phyloP scores from a whole-genome alignment of 169 alveolate species.

The Neospora caninum region DNA sequence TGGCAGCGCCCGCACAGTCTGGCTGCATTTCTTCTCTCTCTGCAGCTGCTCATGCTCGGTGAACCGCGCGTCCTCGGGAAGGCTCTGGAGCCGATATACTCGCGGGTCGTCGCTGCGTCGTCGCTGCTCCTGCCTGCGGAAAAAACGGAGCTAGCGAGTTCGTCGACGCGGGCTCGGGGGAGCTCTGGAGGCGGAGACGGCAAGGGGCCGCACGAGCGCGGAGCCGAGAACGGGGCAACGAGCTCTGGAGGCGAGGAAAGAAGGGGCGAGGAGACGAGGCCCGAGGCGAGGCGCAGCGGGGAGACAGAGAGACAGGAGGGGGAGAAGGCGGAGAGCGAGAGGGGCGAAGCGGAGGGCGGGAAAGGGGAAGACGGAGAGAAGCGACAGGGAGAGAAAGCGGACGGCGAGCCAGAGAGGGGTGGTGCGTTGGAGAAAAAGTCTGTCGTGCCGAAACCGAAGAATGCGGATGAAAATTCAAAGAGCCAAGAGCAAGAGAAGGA shows the following conservation, averaged over 20 bases:
- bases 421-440: not conserved
- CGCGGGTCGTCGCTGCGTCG: not conserved
- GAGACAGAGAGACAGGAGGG: not conserved
- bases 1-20: not conserved
- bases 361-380: not conserved
- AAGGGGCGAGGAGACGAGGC: not conserved
- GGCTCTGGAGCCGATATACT: not conserved
- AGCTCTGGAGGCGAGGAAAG: not conserved
- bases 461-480: not conserved
- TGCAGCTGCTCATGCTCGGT: constrained; percentile 17
- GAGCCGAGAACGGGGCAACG: not conserved
- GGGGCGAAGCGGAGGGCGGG: not conserved
- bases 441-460: no score
- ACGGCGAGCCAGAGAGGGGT: not conserved
- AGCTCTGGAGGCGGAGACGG: no score
- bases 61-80: not conserved
- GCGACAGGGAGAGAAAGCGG: not conserved
- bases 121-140: not conserved
- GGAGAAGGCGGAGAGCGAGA: not conserved
- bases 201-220: not conserved
- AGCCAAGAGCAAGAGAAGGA: not conserved
- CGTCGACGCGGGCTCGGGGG: not conserved
- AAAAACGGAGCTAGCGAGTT: not conserved
- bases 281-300: not conserved
- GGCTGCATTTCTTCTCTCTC: not conserved